Evolutionary conservation across 2,329 filamentous ascomycete species (phyloP).

Genomic region (Botryotinia globosa): DNA sequence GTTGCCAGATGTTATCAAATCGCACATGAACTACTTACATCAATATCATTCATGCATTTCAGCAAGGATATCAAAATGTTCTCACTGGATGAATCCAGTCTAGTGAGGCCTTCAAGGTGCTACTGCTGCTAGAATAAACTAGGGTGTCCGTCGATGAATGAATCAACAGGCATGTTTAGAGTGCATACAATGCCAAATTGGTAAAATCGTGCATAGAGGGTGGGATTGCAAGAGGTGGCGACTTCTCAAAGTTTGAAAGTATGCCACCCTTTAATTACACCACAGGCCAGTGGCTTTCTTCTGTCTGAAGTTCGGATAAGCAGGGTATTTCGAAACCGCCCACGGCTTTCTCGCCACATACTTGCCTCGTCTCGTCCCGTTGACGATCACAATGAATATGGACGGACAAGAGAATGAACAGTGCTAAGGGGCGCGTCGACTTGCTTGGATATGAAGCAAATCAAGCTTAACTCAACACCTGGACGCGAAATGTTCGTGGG

Average conservation of each 20-base stretch:
- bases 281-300: conserved; percentile 3
- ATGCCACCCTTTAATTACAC: conserved; percentile 13
- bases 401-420: background rate
- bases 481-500: conserved; percentile 6
- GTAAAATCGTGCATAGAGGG: conserved; percentile 11
- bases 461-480: conserved; percentile 2
- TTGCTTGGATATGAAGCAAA: background rate
- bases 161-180: conserved; percentile 3
- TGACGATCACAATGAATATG: background rate
- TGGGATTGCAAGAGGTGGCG: conserved; percentile 13
- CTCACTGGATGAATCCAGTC: background rate
- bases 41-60: conserved; percentile 10
- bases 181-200: background rate
- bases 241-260: conserved; percentile 16
- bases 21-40: background rate
- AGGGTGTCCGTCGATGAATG: conserved; percentile 5
- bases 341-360: conserved; percentile 3
- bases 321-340: conserved; percentile 1
- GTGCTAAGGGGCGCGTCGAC: background rate
- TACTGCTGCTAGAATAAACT: background rate
- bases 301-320: background rate
- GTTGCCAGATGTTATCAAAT: conserved; percentile 15
- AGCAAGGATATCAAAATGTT: background rate
- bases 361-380: background rate
- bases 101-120: background rate